Conservation (phyloP, 495 filamentous ascomycete species). For the Penicillium manginii region DNA sequence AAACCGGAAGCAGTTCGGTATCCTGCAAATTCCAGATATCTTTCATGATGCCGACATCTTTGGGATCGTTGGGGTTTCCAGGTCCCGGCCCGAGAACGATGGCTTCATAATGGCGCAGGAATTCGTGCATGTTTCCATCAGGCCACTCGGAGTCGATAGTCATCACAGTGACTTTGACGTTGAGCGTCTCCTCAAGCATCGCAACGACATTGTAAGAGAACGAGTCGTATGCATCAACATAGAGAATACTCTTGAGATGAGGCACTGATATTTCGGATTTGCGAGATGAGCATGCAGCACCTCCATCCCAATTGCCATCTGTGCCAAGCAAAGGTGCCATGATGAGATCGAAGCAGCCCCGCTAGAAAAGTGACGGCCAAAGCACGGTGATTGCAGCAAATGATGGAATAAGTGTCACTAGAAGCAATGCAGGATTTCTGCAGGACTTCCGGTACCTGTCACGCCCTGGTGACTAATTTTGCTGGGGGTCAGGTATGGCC, state of each 20-base stretch:
- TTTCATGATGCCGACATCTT: conserved; percentile 80
- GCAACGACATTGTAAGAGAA: conserved; percentile 92
- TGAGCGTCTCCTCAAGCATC: conserved; percentile 67
- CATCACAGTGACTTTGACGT: conserved; percentile 68
- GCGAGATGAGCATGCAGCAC: conserved; percentile 3
- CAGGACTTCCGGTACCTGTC: not conserved
- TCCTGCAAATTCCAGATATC: conserved; percentile 71
- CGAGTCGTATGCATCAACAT: conserved; percentile 93
- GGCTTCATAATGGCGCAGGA: conserved; percentile 68
- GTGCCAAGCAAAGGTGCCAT: conserved; percentile 44
- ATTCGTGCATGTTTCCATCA: conserved; percentile 44
- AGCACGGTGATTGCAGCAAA: not conserved
- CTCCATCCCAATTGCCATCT: conserved; percentile 25
- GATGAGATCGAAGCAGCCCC: conserved; percentile 10
- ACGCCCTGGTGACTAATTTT: not conserved
- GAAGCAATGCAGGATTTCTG: too few relatives aligned
- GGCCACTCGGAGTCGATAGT: conserved; percentile 67
- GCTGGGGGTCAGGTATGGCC: conserved; percentile 11
- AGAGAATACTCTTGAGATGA: conserved; percentile 62
- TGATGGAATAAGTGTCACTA: not conserved
- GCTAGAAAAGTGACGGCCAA: not conserved
- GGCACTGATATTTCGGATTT: conserved; percentile 3
- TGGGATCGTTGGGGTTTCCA: conserved; percentile 59
- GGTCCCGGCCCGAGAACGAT: conserved; percentile 83
- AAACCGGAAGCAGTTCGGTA: conserved; percentile 65